Conservation (phyloP, 1,284 basidiomycete genomes). For the Rhodotorula mucilaginosa region DNA sequence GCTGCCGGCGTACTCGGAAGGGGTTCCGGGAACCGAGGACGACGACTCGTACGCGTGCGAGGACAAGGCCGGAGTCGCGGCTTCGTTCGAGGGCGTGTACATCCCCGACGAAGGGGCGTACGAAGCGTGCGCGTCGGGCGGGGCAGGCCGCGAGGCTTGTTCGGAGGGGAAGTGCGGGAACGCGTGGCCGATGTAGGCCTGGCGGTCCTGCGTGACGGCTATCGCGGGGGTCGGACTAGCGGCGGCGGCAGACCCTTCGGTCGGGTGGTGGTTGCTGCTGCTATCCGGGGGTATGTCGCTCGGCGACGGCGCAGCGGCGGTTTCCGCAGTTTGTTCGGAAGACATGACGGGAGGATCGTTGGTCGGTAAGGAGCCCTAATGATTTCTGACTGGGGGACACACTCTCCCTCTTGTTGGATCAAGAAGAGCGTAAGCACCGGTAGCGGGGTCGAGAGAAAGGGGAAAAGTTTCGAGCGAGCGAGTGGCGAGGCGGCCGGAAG, state of each 20-base stretch:
- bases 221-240: too few relatives aligned
- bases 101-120: background rate
- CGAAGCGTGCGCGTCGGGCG: conserved; percentile 2
- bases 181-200: background rate
- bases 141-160: background rate
- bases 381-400: too few relatives aligned
- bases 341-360: too few relatives aligned
- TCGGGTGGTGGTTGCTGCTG: background rate
- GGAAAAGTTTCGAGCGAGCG: too few relatives aligned
- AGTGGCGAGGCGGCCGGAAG: too few relatives aligned
- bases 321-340: background rate
- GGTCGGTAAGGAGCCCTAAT: too few relatives aligned
- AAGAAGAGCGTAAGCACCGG: too few relatives aligned
- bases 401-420: too few relatives aligned
- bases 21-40: conserved; percentile 4
- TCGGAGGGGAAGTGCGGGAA: conserved; percentile 2
- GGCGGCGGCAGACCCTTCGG: too few relatives aligned
- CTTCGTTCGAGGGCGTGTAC: conserved; percentile 9
- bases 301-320: background rate
- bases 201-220: background rate
- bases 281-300: conserved; percentile 4
- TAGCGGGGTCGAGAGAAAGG: too few relatives aligned
- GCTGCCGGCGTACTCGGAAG: conserved; percentile 3
- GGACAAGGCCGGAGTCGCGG: conserved; percentile 13
- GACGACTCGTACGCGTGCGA: background rate